These are phyloP conservation scores for Sporothrix phasma DNA, from an alignment of 2,329 filamentous ascomycete genomes.

Conservation along the genomic window DNA sequence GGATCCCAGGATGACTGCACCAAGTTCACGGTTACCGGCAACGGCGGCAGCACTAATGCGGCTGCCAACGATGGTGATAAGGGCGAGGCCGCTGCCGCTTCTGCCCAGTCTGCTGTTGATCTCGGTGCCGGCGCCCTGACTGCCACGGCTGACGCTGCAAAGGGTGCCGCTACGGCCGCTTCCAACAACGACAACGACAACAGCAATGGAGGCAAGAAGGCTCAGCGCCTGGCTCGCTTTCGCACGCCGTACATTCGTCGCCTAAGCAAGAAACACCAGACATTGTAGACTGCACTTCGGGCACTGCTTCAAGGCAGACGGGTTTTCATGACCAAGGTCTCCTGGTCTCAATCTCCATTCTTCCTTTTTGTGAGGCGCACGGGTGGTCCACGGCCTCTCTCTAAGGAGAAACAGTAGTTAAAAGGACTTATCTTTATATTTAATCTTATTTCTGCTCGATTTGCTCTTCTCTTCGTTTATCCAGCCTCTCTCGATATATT, in stretches of 20 bases:
- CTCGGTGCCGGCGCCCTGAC: slow-evolving; percentile 21
- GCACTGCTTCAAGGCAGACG: background rate
- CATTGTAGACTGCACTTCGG: background rate
- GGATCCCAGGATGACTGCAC: slow-evolving; percentile 37
- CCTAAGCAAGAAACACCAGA: slow-evolving; percentile 11
- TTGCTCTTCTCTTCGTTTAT: background rate
- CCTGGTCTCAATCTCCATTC: background rate
- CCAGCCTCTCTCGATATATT: background rate
- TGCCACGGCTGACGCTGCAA: slow-evolving; percentile 12
- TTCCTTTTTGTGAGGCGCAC: background rate
- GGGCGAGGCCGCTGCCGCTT: slow-evolving; percentile 20
- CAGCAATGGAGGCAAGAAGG: slow-evolving; percentile 10
- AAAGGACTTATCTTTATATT: background rate
- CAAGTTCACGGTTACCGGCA: slow-evolving; percentile 31
- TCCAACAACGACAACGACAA: slow-evolving; percentile 16
- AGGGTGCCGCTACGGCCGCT: slow-evolving; percentile 13
- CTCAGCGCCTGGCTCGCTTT: slow-evolving; percentile 19
- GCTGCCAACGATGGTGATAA: slow-evolving; percentile 24
- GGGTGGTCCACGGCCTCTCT: background rate
- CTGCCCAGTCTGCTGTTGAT: slow-evolving; percentile 21
- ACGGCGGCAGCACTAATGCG: slow-evolving; percentile 21
- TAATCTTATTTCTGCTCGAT: background rate
- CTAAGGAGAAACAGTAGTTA: background rate
- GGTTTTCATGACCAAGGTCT: background rate
- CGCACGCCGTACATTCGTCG: slow-evolving; percentile 19